Conservation (phyloP, 495 filamentous ascomycete species). For the Aspergillus egyptiacus region DNA sequence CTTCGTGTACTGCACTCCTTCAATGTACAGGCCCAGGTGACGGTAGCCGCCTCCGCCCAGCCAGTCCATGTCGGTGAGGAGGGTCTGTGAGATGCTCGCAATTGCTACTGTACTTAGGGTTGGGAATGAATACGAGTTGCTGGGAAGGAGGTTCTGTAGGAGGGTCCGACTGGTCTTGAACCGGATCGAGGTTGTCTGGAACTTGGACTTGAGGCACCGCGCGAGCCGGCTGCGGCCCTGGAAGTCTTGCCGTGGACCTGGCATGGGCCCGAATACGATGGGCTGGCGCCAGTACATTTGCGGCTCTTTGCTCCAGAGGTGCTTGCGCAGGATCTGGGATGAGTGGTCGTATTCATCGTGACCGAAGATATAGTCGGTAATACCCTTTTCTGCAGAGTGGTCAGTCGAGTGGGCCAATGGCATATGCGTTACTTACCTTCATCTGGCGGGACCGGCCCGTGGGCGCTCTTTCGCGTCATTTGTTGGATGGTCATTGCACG, state of each 20-base stretch:
- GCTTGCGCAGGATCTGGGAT: constrained; percentile 42
- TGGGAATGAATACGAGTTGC: constrained; percentile 38
- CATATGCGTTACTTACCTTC: constrained; percentile 14
- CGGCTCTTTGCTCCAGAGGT: constrained; percentile 35
- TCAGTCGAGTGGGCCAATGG: neutral
- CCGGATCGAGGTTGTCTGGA: constrained; percentile 47
- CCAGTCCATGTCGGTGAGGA: constrained; percentile 48
- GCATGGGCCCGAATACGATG: constrained; percentile 52
- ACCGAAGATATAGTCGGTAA: constrained; percentile 51
- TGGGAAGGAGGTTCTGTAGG: constrained; percentile 51
- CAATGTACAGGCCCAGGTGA: constrained; percentile 52
- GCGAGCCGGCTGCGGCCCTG: constrained; percentile 21
- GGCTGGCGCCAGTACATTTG: constrained; percentile 47
- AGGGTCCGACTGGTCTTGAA: constrained; percentile 54
- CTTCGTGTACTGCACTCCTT: constrained; percentile 51
- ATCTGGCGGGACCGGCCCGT: constrained; percentile 11
- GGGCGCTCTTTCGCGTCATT: constrained; percentile 36
- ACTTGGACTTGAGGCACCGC: constrained; percentile 32
- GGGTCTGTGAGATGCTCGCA: constrained; percentile 45
- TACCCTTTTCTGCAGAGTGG: constrained; percentile 35
- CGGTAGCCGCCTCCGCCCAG: constrained; percentile 50
- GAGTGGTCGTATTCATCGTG: constrained; percentile 56
- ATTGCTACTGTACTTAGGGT: constrained; percentile 43
- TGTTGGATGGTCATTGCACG: constrained; percentile 52
- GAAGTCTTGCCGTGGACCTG: constrained; percentile 44